Evolutionary conservation across 2,329 filamentous ascomycete species (phyloP).

Genomic region (Coniochaeta sp.): DNA sequence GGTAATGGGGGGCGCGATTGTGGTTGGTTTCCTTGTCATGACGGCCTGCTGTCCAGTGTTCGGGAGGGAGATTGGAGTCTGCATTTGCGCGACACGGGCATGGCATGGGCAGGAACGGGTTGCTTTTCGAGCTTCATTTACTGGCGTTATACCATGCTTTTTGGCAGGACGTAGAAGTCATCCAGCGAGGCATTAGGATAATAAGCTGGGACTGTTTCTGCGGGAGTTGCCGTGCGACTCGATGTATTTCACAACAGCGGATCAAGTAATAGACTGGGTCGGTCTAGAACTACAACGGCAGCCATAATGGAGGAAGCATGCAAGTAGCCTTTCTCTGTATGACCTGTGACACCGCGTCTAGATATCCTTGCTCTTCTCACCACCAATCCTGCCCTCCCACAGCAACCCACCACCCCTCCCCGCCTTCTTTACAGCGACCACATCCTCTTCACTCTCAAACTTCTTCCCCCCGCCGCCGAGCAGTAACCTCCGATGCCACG

Average conservation of each 20-base stretch:
- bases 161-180: background rate
- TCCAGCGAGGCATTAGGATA: too few species aligned
- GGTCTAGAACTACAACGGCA: too few species aligned
- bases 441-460: background rate
- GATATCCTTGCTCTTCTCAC: background rate
- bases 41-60: background rate
- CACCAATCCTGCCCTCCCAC: background rate
- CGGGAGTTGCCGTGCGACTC: too few species aligned
- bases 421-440: background rate
- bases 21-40: background rate
- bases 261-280: too few species aligned
- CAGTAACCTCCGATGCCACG: constrained; percentile 62
- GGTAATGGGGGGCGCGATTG: too few species aligned
- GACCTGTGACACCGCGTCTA: background rate
- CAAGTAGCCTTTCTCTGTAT: too few species aligned
- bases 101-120: background rate
- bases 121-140: background rate
- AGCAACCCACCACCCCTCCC: background rate
- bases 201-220: too few species aligned
- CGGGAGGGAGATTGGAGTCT: too few species aligned
- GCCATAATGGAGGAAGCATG: too few species aligned
- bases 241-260: too few species aligned
- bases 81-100: constrained; percentile 1
- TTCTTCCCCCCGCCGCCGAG: background rate
- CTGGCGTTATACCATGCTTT: background rate